Evolutionary conservation across 169 alveolate genomes (phyloP).

Genomic region (Cryptosporidium bovis): DNA sequence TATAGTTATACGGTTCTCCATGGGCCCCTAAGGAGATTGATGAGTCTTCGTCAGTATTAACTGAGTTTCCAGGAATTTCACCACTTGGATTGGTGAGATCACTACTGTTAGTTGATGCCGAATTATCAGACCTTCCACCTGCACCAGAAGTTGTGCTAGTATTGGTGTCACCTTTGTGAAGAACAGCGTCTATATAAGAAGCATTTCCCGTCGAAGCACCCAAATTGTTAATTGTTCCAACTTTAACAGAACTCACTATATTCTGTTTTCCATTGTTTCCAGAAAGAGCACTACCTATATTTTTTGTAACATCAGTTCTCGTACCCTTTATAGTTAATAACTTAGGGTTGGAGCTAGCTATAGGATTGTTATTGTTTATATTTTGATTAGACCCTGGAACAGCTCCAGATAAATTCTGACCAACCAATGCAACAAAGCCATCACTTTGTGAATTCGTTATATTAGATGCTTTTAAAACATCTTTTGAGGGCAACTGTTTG

Average conservation of each 20-base stretch:
- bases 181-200: slow-evolving; percentile 69
- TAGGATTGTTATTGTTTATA: slow-evolving; percentile 54
- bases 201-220: slow-evolving; percentile 53
- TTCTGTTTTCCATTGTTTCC: slow-evolving; percentile 32
- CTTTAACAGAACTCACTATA: slow-evolving; percentile 1
- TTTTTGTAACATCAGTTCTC: slow-evolving; percentile 25
- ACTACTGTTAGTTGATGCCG: slow-evolving; percentile 20
- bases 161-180: slow-evolving; percentile 36
- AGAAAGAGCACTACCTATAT: slow-evolving; percentile 44
- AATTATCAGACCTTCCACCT: slow-evolving; percentile 46
- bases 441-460: not conserved
- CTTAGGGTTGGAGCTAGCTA: slow-evolving; percentile 51
- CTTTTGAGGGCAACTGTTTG: slow-evolving; percentile 55
- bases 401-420: slow-evolving; percentile 29
- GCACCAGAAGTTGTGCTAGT: slow-evolving; percentile 10
- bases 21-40: slow-evolving; percentile 41
- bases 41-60: slow-evolving; percentile 40
- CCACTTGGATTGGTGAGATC: slow-evolving; percentile 18
- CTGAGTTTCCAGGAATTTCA: slow-evolving; percentile 14
- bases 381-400: slow-evolving; percentile 53
- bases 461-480: not conserved
- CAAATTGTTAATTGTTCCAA: not conserved
- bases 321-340: slow-evolving; percentile 29
- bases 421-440: not conserved
- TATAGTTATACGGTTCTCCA: slow-evolving; percentile 72